Percentiles rank a stretch among this genome's conserved stretches.
Conservation (phyloP, 371 early-diverging fungal species). For the Mortierella sp. region DNA sequence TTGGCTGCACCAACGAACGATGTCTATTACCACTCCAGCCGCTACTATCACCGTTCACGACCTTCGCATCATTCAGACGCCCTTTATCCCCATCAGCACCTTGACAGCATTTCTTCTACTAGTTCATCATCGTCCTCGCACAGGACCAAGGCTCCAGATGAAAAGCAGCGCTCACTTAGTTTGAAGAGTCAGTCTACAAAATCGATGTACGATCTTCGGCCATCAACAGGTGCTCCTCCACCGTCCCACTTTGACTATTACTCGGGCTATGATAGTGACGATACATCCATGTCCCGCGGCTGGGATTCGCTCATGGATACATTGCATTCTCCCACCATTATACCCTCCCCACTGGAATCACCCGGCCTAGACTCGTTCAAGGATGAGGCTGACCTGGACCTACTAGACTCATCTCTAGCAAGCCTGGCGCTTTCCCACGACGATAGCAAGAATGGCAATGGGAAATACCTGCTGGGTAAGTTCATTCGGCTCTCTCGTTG, state of each 20-base stretch:
- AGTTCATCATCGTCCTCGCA: constrained; percentile 8
- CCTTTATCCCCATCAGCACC: constrained; percentile 9
- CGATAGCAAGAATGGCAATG: constrained; percentile 37
- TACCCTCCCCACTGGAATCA: constrained; percentile 15
- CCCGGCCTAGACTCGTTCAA: constrained; percentile 17
- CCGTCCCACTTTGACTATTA: constrained; percentile 17
- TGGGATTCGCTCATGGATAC: constrained; percentile 49
- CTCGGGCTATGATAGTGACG: constrained; percentile 42
- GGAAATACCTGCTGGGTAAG: constrained; percentile 46
- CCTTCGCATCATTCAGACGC: constrained; percentile 1
- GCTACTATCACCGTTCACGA: constrained; percentile 17
- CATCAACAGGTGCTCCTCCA: constrained; percentile 28
- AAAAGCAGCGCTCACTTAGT: constrained; percentile 33
- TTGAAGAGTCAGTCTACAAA: constrained; percentile 39
- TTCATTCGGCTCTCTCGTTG: background rate
- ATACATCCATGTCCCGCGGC: constrained; percentile 24
- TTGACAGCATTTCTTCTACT: constrained; percentile 26
- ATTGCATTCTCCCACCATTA: constrained; percentile 24
- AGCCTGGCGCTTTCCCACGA: constrained; percentile 8
- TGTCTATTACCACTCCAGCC: constrained; percentile 27
- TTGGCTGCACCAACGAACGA: constrained; percentile 18
- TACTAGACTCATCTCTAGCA: constrained; percentile 8
- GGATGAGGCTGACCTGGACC: constrained; percentile 18
- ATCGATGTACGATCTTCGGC: constrained; percentile 44
- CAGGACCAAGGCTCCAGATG: constrained; percentile 8